Base-by-base conservation (phyloP, 176 grass and related monocot species). In the Bonia amplexicaulis region DNA sequence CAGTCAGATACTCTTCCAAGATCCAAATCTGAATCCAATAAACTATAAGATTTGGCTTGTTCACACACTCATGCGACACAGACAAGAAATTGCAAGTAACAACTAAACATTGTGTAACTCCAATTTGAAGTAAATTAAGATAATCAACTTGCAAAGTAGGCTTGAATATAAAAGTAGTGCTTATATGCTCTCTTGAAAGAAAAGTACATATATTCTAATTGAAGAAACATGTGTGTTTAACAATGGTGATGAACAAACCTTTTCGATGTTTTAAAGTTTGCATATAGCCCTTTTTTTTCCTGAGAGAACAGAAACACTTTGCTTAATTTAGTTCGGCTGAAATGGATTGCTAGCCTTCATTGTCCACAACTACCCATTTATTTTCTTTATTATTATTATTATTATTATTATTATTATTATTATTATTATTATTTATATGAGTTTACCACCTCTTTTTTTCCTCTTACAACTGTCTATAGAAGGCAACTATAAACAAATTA, bases 1-100 rank as follows among this genome's bases (percentile, higher is more conserved):
- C 41, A 54, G 69, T 63, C 35, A 44, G 76, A 75, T 73, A 57
- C 57, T 73, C 60, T 9, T 55, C 71, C 65, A 85, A 77, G 79
- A 82, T 83, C 79, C 79, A 72, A 86, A 78, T 66, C 55, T 78
- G 58, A 17, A 78, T 83, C 20, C 42, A 81, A 14, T 77, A 33
- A 74, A 54, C 31, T 27, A 52, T 61, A 45, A 27, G 33, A 45
- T 85, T 77, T 69, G 73, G 16, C 31, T 75, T 17, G 60, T 69
- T 74, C 45, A 53, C 72, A 17, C 47, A 27, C 57, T 55, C 65
- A 63, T 45, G 44, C 46, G 65, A 4, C 46, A 11, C 25, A 71
- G 45, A 45, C 52, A 71, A 3, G 82, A 86, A 73, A 66, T 26
- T 76, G 65, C 23, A 25, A 61, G 9, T 65, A 59, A 60, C 60